phyloP scores from a whole-genome alignment of 2,329 filamentous ascomycete genomes.

The Plectosphaerella plurivora region DNA sequence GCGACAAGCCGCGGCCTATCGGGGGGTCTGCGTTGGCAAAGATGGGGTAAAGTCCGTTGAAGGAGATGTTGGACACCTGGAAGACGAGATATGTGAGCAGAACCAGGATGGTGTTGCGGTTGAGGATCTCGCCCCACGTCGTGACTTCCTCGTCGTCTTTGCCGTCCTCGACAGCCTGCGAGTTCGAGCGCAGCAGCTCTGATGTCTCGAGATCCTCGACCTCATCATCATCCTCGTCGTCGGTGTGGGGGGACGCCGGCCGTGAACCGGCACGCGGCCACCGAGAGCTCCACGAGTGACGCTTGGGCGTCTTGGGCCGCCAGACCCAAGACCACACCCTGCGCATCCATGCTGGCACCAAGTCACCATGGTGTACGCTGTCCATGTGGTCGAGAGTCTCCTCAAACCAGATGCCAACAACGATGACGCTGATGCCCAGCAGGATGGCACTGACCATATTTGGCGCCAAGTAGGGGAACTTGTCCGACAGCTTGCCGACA shows the following conservation, averaged over 20 bases:
- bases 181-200: slow-evolving; percentile 17
- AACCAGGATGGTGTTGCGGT: slow-evolving; percentile 75
- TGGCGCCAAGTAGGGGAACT: slow-evolving; percentile 79
- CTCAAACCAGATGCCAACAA: slow-evolving; percentile 77
- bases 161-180: slow-evolving; percentile 42
- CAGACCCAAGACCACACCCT: slow-evolving; percentile 22
- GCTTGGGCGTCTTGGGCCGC: slow-evolving; percentile 12
- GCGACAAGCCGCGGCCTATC: slow-evolving; percentile 69
- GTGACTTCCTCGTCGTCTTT: slow-evolving; percentile 48
- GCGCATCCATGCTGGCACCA: slow-evolving; percentile 27
- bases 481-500: slow-evolving; percentile 56
- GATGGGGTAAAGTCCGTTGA: slow-evolving; percentile 92
- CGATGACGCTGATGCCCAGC: slow-evolving; percentile 65
- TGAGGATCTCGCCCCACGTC: slow-evolving; percentile 58
- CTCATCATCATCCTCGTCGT: slow-evolving; percentile 14
- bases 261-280: slow-evolving; percentile 26
- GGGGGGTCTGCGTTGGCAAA: slow-evolving; percentile 76
- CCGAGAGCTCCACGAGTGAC: slow-evolving; percentile 31
- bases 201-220: slow-evolving; percentile 16
- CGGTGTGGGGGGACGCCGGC: slow-evolving; percentile 18
- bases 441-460: slow-evolving; percentile 76
- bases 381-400: slow-evolving; percentile 68
- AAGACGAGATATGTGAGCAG: slow-evolving; percentile 88
- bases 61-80: slow-evolving; percentile 89
- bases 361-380: slow-evolving; percentile 20